phyloP scores from a whole-genome alignment of 768 basidiomycete species.

The Udeniomyces megalosporus region DNA sequence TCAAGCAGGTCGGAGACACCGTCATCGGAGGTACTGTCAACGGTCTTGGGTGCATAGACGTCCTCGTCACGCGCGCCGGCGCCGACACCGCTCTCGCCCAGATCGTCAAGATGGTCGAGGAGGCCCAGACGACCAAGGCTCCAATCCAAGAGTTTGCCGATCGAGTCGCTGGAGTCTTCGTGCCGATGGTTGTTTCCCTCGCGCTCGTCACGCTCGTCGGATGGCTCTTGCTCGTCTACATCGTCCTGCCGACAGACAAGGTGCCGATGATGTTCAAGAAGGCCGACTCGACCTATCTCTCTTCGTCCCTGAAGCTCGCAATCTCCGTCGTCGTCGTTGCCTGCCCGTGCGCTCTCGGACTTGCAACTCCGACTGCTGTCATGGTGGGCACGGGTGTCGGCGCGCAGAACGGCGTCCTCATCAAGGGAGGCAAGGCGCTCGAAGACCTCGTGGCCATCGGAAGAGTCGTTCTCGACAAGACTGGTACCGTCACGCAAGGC shows the following conservation, averaged over 20 bases:
- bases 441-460: slow-evolving; percentile 75
- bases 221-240: slow-evolving; percentile 61
- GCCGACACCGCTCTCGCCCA: slow-evolving; percentile 91
- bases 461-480: slow-evolving; percentile 84
- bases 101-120: slow-evolving; percentile 91
- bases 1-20: slow-evolving; percentile 63
- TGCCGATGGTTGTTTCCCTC: slow-evolving; percentile 74
- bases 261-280: slow-evolving; percentile 73
- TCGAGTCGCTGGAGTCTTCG: slow-evolving; percentile 83
- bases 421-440: slow-evolving; percentile 89
- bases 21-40: slow-evolving; percentile 98
- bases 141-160: slow-evolving; percentile 97
- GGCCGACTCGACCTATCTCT: slow-evolving; percentile 64
- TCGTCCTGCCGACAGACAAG: slow-evolving; percentile 35
- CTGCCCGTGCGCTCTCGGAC: slow-evolving; percentile 89
- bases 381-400: slow-evolving; percentile 99
- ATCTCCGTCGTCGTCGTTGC: slow-evolving; percentile 97
- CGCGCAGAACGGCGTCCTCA: slow-evolving; percentile 88
- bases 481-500: slow-evolving; percentile 91
- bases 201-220: slow-evolving; percentile 60
- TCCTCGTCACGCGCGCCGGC: slow-evolving; percentile 86
- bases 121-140: slow-evolving; percentile 93
- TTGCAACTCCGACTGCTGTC: slow-evolving; percentile 93
- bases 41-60: slow-evolving; percentile 90
- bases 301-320: slow-evolving; percentile 87